These are phyloP conservation scores for Luzula sylvatica DNA, from an alignment of 176 grass and related monocot genomes.

Conservation along the genomic window DNA sequence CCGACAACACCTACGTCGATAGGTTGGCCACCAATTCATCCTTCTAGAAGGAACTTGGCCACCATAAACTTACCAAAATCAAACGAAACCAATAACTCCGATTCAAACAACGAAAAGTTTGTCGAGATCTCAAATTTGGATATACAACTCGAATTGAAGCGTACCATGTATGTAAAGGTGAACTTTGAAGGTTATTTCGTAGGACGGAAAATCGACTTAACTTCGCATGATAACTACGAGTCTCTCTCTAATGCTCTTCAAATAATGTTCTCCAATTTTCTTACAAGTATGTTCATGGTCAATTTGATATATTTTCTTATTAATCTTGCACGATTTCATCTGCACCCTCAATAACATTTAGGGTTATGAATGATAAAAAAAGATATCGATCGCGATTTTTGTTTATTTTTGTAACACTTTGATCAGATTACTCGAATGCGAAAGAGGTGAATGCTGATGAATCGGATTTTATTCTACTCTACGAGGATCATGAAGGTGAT, in stretches of 20 bases:
- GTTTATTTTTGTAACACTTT: constrained; percentile 24
- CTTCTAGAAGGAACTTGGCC: constrained; percentile 39
- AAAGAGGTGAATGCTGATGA: constrained; percentile 9
- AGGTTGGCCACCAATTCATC: constrained; percentile 68
- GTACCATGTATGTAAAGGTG: constrained; percentile 72
- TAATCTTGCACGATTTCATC: not conserved
- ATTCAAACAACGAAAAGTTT: not conserved
- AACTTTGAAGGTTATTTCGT: constrained; percentile 57
- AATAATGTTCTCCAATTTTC: constrained; percentile 65
- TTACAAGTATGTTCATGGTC: constrained; percentile 26
- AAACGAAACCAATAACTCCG: not conserved
- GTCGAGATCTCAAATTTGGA: not conserved
- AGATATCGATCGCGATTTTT: not conserved
- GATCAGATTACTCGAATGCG: constrained; percentile 17
- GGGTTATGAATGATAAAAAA: not conserved
- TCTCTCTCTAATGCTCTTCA: constrained; percentile 39
- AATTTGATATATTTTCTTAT: no score
- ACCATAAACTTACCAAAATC: constrained; percentile 15
- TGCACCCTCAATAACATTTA: no score
- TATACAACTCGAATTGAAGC: not conserved
- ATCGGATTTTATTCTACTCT: constrained; percentile 51
- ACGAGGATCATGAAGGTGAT: constrained; percentile 86
- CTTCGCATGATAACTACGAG: constrained; percentile 40
- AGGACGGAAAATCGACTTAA: constrained; percentile 77
- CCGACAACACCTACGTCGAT: constrained; percentile 9